Base-by-base conservation (phyloP, 2,329 filamentous ascomycete genomes). In the Apiospora aurea region DNA sequence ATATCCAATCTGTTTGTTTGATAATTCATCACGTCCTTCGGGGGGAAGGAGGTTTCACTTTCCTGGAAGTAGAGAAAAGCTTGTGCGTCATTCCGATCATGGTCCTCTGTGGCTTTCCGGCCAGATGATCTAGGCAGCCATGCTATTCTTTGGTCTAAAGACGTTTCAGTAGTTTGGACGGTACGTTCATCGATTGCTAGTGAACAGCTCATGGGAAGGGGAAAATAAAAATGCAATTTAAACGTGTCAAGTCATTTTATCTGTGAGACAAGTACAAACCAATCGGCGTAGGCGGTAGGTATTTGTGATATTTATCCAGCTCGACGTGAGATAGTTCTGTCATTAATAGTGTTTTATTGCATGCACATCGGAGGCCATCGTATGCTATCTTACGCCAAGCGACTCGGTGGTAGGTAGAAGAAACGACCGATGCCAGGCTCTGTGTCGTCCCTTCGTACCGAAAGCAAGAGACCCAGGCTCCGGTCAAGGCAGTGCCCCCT, bases 201-300 rank as follows among this genome's bases (percentile, higher is more conserved):
- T 41, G 41, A 24, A 16, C 26, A 61, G 71, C 26, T 46, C 29
- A 44, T 64, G 66, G 51, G 67, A 69, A 38, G 18, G 18, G 57
- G 18, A 24, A 69, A 51, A 61, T n/a, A 69, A 64, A 71, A 72
- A 64, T 64, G 24, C 34, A 43, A 61, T 51, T n/a, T 7, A 69
- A 18, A 18, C 44, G 43, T 41, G n/a, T 41, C 34, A 41, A 57
- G 13, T 21, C 29, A 38, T 5, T 18, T 34, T 21, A 61, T 21
- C 18, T 38, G 29, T 38, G 29, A 61, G 53, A 29, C 6, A 10
- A 34, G 4, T 29, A 38, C 18, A 21, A 21, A 21, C 29, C 53
- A n/a, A 3, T 3, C 14, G 21, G 34, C 11, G 57, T n/a, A 41
- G 57, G n/a, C 53, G 18, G 16, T 11, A n/a, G 18, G 16, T 11